Percentiles rank a stretch among this genome's conserved stretches.
Conservation (phyloP, 345 rosid species). For the Acer negundo region DNA sequence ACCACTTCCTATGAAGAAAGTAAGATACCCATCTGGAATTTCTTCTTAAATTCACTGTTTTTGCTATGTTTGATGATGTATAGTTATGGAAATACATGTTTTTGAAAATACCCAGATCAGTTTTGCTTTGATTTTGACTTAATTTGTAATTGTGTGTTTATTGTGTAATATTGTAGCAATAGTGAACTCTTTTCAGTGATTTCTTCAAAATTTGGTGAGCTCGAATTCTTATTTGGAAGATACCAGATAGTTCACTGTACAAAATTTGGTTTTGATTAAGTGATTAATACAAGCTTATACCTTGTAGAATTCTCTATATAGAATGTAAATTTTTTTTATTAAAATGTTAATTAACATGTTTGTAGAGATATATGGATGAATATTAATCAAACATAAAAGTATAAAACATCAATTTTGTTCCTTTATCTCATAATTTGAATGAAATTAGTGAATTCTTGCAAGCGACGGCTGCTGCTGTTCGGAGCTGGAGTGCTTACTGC, state of each 20-base stretch:
- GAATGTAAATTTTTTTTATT: neutral
- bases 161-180: neutral
- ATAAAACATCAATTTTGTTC: neutral
- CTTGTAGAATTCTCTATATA: neutral
- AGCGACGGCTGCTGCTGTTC: slow-evolving; percentile 58
- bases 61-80: neutral
- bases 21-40: slow-evolving; percentile 28
- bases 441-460: slow-evolving; percentile 45
- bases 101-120: neutral
- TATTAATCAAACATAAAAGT: neutral
- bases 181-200: neutral
- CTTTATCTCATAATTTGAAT: slow-evolving; percentile 7
- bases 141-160: neutral
- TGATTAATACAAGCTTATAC: neutral
- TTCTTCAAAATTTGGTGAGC: neutral
- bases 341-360: neutral
- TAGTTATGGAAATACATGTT: neutral
- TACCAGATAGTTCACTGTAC: neutral
- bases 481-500: slow-evolving; percentile 68
- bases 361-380: neutral
- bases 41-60: slow-evolving; percentile 9
- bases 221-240: too few relatives aligned
- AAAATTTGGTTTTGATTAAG: neutral
- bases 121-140: slow-evolving; percentile 8
- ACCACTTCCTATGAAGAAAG: slow-evolving; percentile 37